A percentile compares a stretch with the other conserved stretches of the same genome.
Conservation (phyloP, 176 grass and related monocot genomes). For the Saccharum spontaneum region DNA sequence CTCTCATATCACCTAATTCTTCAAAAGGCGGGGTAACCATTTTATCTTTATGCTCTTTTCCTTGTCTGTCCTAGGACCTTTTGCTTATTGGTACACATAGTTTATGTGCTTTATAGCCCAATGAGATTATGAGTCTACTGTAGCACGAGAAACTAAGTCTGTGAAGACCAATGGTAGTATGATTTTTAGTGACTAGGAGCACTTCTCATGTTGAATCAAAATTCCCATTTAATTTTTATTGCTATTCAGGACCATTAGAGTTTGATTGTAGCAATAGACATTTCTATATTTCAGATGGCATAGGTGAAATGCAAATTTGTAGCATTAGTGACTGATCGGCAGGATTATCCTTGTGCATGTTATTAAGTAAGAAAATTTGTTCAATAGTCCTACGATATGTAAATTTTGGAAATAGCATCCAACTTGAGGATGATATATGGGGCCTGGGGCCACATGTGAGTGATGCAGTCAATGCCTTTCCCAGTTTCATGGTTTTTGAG, state of each 20-base stretch:
- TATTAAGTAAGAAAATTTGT: not conserved
- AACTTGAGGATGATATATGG: conserved; percentile 1
- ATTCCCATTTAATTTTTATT: not conserved
- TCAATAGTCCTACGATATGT: not conserved
- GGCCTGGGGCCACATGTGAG: not conserved
- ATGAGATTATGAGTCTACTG: not conserved
- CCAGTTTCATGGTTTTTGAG: not conserved
- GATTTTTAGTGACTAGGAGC: not conserved
- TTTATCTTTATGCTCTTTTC: conserved; percentile 31
- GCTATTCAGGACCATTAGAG: not conserved
- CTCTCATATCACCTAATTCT: conserved; percentile 97
- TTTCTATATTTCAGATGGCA: conserved; percentile 6
- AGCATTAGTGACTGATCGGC: not conserved
- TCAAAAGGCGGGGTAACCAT: conserved; percentile 99
- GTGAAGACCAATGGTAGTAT: not conserved
- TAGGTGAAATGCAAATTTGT: not conserved
- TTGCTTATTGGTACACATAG: conserved; percentile 13
- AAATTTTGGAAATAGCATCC: conserved; percentile 4
- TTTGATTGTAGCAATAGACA: not conserved
- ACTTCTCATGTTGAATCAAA: conserved; percentile 11
- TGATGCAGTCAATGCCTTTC: not conserved
- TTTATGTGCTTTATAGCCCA: not conserved
- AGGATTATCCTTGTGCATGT: not conserved
- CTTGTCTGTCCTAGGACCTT: conserved; percentile 22
- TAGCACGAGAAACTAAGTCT: not conserved